A percentile compares a stretch with the other conserved stretches of the same genome.
Conservation (phyloP, 352 stramenopile genomes). For the Thraustotheca clavata region DNA sequence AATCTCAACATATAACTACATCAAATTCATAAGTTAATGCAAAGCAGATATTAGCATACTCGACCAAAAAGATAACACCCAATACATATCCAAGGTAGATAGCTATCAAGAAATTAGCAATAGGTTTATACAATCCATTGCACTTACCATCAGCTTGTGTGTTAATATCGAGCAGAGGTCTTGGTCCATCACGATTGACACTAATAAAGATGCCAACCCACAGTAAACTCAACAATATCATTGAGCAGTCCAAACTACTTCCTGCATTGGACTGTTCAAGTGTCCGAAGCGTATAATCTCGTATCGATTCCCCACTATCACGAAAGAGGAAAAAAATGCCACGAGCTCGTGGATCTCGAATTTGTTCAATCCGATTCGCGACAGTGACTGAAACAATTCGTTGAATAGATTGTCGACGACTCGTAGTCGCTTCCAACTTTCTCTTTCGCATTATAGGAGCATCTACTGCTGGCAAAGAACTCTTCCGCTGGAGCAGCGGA, state of each 20-base stretch:
- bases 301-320: slow-evolving; percentile 34
- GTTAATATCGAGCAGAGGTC: slow-evolving; percentile 6
- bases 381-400: not conserved
- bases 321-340: slow-evolving; percentile 18
- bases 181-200: slow-evolving; percentile 42
- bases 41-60: slow-evolving; percentile 31
- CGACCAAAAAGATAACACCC: slow-evolving; percentile 49
- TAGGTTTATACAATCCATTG: not conserved
- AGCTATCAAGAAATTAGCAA: not conserved
- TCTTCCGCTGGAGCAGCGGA: no score
- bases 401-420: slow-evolving; percentile 11
- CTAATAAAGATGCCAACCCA: slow-evolving; percentile 54
- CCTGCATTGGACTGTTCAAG: slow-evolving; percentile 56
- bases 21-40: not conserved
- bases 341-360: slow-evolving; percentile 6
- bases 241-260: slow-evolving; percentile 32
- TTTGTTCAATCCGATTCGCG: not conserved
- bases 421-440: slow-evolving; percentile 1
- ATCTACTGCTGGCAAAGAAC: not conserved
- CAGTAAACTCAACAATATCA: slow-evolving; percentile 50
- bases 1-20: slow-evolving; percentile 45
- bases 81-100: slow-evolving; percentile 2
- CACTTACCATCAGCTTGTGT: slow-evolving; percentile 43
- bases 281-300: slow-evolving; percentile 67
- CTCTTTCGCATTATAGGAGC: not conserved